Conservation (phyloP, 805 yeast species). For the Barnettozyma pratensis region DNA sequence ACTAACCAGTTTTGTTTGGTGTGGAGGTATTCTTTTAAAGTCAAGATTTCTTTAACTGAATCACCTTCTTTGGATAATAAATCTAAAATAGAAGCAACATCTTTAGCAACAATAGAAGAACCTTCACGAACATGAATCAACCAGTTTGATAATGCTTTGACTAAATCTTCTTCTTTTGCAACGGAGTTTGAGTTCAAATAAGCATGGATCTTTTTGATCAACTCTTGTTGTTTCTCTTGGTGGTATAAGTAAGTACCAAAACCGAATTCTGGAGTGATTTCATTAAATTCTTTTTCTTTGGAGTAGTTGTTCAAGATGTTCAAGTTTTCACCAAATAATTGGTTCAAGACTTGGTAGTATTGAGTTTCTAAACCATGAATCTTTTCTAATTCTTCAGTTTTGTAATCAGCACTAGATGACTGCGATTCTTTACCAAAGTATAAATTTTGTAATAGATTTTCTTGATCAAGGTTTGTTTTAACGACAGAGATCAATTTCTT, state of each 20-base stretch:
- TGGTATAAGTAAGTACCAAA: slow-evolving; percentile 67
- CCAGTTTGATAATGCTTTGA: slow-evolving; percentile 61
- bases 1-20: slow-evolving; percentile 69
- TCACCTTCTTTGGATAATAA: slow-evolving; percentile 32
- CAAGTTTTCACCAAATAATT: slow-evolving; percentile 53
- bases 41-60: slow-evolving; percentile 41
- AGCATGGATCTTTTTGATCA: slow-evolving; percentile 40
- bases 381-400: slow-evolving; percentile 28
- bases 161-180: slow-evolving; percentile 10
- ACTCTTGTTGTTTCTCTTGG: slow-evolving; percentile 44
- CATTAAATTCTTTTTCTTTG: slow-evolving; percentile 37
- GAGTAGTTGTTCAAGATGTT: slow-evolving; percentile 56
- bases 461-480: slow-evolving; percentile 45
- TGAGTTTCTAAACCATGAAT: slow-evolving; percentile 64
- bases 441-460: slow-evolving; percentile 56
- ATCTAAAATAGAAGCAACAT: slow-evolving; percentile 17
- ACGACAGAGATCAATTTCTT: slow-evolving; percentile 41
- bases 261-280: slow-evolving; percentile 79
- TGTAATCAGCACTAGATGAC: slow-evolving; percentile 15
- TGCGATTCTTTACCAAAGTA: slow-evolving; percentile 43
- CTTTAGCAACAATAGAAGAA: slow-evolving; percentile 28
- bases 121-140: slow-evolving; percentile 43
- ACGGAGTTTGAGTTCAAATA: slow-evolving; percentile 29
- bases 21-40: slow-evolving; percentile 39
- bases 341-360: slow-evolving; percentile 68